These are phyloP conservation scores for Eutrema japonicum DNA, from an alignment of 345 rosid genomes.

Conservation along the genomic window DNA sequence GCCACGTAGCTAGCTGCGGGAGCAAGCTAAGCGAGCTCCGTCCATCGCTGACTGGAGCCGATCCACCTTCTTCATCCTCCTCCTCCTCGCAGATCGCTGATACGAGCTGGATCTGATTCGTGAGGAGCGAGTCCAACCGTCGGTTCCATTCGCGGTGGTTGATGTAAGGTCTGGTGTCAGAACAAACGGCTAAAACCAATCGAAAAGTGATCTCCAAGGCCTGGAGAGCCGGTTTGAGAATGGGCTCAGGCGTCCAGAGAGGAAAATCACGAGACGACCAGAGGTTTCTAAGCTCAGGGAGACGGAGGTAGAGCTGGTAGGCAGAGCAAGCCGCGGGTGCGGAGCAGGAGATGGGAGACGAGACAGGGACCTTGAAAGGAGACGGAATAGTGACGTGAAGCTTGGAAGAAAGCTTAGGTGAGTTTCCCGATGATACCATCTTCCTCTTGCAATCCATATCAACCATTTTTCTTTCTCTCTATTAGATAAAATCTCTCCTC, in stretches of 20 bases:
- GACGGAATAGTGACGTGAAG: slow-evolving; percentile 60
- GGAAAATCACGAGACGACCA: slow-evolving; percentile 68
- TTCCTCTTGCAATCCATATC: slow-evolving; percentile 74
- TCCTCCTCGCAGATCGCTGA: slow-evolving; percentile 54
- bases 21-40: slow-evolving; percentile 76
- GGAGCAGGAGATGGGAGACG: slow-evolving; percentile 49
- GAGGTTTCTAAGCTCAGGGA: slow-evolving; percentile 69
- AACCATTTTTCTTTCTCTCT: slow-evolving; percentile 50
- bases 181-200: slow-evolving; percentile 58
- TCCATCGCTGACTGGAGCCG: slow-evolving; percentile 48
- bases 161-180: slow-evolving; percentile 75
- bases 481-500: background rate
- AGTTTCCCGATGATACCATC: slow-evolving; percentile 51
- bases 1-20: slow-evolving; percentile 81
- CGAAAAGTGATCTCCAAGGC: slow-evolving; percentile 85
- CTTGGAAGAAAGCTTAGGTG: slow-evolving; percentile 47
- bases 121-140: slow-evolving; percentile 71
- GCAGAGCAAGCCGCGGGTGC: slow-evolving; percentile 63
- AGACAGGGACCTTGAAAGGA: slow-evolving; percentile 21
- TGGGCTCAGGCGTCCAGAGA: slow-evolving; percentile 61
- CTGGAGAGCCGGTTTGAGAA: slow-evolving; percentile 79
- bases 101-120: slow-evolving; percentile 69
- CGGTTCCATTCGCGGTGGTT: slow-evolving; percentile 77
- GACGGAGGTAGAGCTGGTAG: slow-evolving; percentile 79
- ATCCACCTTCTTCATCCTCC: slow-evolving; percentile 5